A percentile compares a stretch with the other conserved stretches of the same genome.
These are phyloP conservation scores for Adenanthera pavonina DNA, from an alignment of 306 rosid genomes.

Conservation along the genomic window DNA sequence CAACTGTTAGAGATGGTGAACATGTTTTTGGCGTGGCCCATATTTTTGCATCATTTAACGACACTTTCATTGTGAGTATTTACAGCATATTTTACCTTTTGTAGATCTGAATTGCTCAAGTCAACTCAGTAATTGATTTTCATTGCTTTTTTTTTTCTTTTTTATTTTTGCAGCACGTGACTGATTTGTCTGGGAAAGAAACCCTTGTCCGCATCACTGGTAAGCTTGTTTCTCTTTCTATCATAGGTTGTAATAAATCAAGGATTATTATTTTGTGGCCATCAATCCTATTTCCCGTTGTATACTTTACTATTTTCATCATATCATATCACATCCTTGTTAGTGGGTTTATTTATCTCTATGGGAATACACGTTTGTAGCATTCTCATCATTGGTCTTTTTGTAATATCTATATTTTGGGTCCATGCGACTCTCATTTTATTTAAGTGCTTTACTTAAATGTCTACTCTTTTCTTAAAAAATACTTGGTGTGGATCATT, in stretches of 20 bases:
- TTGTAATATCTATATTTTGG: neutral
- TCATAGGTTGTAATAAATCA: neutral
- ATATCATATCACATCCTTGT: neutral
- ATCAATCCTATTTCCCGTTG: neutral
- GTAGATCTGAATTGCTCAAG: neutral
- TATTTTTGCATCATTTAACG: slow-evolving; percentile 84
- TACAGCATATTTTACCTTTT: slow-evolving; percentile 2
- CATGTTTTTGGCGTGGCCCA: slow-evolving; percentile 87
- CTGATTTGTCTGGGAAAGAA: slow-evolving; percentile 92
- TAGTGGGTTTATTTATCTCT: neutral
- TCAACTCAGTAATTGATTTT: neutral
- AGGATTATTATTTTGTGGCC: neutral
- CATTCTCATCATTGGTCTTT: neutral
- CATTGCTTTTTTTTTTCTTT: neutral
- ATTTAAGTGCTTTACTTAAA: neutral
- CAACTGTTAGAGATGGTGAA: slow-evolving; percentile 88
- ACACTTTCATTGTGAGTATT: slow-evolving; percentile 79
- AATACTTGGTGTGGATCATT: neutral
- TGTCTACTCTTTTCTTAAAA: neutral
- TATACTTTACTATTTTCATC: neutral
- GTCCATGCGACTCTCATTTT: neutral
- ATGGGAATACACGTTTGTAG: neutral
- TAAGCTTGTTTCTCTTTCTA: slow-evolving; percentile 10
- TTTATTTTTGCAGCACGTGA: slow-evolving; percentile 67
- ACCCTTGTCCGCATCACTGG: slow-evolving; percentile 89